These are phyloP conservation scores for Coniochaeta prunicola DNA, from an alignment of 2,329 filamentous ascomycete genomes.

Conservation along the genomic window DNA sequence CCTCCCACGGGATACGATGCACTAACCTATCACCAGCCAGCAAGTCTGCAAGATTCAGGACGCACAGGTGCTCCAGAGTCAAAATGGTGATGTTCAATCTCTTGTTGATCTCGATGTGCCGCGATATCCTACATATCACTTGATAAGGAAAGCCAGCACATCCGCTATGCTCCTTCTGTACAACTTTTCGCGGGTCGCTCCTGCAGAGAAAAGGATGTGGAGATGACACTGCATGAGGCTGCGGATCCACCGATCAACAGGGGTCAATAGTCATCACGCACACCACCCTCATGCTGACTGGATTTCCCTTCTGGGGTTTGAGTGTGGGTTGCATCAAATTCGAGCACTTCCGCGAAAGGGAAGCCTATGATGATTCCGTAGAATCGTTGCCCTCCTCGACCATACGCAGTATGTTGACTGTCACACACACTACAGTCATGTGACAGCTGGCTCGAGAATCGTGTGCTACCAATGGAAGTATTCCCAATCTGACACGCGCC, in stretches of 20 bases:
- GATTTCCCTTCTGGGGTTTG: not conserved
- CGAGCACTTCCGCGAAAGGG: conserved; percentile 6
- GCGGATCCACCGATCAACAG: not conserved
- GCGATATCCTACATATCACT: not conserved
- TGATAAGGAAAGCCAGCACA: not conserved
- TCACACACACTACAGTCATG: not conserved
- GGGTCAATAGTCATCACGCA: no score
- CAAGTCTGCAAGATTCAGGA: not conserved
- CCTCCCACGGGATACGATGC: no score
- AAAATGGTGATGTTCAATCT: not conserved
- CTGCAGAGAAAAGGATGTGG: not conserved
- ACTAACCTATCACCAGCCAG: no score
- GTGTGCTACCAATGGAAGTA: no score
- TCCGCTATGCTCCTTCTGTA: not conserved
- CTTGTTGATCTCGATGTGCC: not conserved
- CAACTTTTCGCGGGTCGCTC: not conserved
- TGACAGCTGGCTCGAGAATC: not conserved
- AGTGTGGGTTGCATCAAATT: conserved; percentile 5
- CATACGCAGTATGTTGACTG: no score
- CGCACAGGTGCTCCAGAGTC: not conserved
- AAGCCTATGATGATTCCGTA: not conserved
- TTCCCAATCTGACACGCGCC: not conserved
- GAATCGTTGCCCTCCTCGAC: not conserved
- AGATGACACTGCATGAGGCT: not conserved
- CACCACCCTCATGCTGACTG: not conserved